These are phyloP conservation scores for Staphylotrichum tortipilum DNA, from an alignment of 495 filamentous ascomycete species.

Conservation along the genomic window DNA sequence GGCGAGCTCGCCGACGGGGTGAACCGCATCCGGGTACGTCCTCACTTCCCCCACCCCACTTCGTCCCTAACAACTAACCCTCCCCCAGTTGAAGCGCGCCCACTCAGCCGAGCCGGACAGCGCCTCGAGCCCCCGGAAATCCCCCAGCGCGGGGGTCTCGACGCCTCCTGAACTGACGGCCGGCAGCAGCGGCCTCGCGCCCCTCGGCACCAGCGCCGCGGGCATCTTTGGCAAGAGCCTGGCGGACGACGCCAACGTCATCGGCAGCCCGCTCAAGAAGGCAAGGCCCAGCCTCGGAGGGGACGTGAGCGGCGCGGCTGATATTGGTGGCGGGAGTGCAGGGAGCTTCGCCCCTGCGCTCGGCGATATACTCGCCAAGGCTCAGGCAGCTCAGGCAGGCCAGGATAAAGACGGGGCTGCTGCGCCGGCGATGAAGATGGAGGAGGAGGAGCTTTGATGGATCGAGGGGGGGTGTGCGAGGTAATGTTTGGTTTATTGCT, in stretches of 20 bases:
- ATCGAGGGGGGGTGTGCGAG: background rate
- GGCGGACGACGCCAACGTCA: constrained; percentile 36
- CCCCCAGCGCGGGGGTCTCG: constrained; percentile 29
- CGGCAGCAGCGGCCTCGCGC: constrained; percentile 16
- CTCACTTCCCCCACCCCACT: constrained; percentile 8
- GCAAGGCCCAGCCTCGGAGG: constrained; percentile 58
- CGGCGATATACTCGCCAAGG: constrained; percentile 39
- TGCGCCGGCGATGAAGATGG: constrained; percentile 19
- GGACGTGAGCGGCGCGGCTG: background rate
- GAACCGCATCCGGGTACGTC: constrained; percentile 77
- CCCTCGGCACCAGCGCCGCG: constrained; percentile 13
- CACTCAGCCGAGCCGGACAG: constrained; percentile 74
- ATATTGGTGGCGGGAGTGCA: background rate
- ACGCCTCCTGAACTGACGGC: constrained; percentile 28
- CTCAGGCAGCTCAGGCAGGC: constrained; percentile 32
- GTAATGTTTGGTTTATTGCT: background rate
- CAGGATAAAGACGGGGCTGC: constrained; percentile 26
- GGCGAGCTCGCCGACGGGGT: constrained; percentile 88
- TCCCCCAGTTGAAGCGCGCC: constrained; percentile 79
- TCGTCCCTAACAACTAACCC: background rate
- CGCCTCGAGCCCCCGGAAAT: constrained; percentile 34
- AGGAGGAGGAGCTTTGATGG: constrained; percentile 38
- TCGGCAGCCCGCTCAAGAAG: constrained; percentile 80
- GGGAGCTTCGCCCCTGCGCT: constrained; percentile 36
- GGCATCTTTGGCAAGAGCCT: constrained; percentile 30